phyloP scores from a whole-genome alignment of 2,329 filamentous ascomycete genomes.

The Cryphonectria parasitica region DNA sequence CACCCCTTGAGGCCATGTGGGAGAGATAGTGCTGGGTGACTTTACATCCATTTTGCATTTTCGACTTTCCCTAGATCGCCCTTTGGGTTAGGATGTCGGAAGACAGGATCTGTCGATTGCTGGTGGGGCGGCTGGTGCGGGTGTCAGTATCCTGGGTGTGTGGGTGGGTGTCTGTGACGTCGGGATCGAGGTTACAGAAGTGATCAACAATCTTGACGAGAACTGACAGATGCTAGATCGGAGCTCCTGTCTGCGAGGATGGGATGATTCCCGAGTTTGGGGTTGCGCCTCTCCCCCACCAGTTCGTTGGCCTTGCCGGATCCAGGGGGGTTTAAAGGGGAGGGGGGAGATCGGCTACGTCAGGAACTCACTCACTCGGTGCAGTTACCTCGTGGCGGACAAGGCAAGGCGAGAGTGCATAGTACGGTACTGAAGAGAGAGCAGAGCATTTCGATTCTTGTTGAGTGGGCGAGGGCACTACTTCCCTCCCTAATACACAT shows the following conservation, averaged over 20 bases:
- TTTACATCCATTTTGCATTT: background rate
- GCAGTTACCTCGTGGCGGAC: background rate
- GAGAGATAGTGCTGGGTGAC: background rate
- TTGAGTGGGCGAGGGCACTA: background rate
- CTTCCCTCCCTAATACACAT: background rate
- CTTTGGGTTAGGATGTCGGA: background rate
- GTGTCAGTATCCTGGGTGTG: background rate
- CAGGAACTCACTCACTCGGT: background rate
- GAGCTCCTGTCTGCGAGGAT: background rate
- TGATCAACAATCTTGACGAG: background rate
- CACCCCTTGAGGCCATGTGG: background rate
- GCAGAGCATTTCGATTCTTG: slow-evolving; percentile 5
- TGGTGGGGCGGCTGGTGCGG: background rate
- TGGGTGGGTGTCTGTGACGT: background rate
- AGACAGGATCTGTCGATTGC: background rate
- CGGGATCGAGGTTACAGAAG: background rate
- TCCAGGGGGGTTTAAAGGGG: no score
- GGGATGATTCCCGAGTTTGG: background rate
- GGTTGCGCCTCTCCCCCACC: background rate
- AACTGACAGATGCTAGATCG: background rate
- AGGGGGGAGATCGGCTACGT: no score
- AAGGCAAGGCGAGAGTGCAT: background rate
- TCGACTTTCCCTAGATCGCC: background rate
- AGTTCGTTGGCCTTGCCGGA: background rate
- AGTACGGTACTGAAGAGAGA: slow-evolving; percentile 1